Evolutionary conservation across 2,329 filamentous ascomycete genomes (phyloP), one percentile per base, ranked within the genome.

Genomic region (Aspergillus ustus): DNA sequence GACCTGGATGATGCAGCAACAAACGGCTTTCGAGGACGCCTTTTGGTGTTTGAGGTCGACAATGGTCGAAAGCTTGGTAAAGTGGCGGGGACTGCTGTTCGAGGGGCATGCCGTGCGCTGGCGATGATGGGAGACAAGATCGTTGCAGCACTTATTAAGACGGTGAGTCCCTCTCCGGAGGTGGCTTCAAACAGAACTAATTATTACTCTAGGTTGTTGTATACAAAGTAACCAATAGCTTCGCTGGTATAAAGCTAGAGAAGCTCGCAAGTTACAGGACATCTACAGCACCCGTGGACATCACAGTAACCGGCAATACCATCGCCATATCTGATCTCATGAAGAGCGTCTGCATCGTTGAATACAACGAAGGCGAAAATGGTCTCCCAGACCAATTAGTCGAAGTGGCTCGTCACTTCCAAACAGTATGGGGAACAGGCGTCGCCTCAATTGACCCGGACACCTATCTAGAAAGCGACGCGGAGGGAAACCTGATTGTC

Each of bases 281-380:
- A 2, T 87, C 92, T 2, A 96, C 93, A 0, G 91, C 91, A 34
- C 93, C 95, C 0, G 87, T 96, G 17, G 91, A 94, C 67, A 75
- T 98, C 7, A 87, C 89, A 9, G 85, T 97, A 15, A 86, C 87
- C 1, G 90, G 85, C 1, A 88, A 89, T 67, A 83, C 86, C 25
- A 93, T 99, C 64, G 92, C 91, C 0, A 88, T 98, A 9, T 91
- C 90, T 0, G 95, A 99, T 72, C 80, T 99, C 50, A 97, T 97
- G 91, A 97, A 98, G 78, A 96, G 92, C 1, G 82, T 96, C 25
- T 89, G 90, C 1, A 80, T 98, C 6, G 82, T 97, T 8, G 84
- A 95, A 72, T 95, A 90, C 72, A 81, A 83, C 0, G 83, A 84
- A 2, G 84, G 87, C 2, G 75, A 82, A 22, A 78, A 85, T 3